Evolutionary conservation across 768 basidiomycete species (phyloP).

Genomic region (Russula emetica): DNA sequence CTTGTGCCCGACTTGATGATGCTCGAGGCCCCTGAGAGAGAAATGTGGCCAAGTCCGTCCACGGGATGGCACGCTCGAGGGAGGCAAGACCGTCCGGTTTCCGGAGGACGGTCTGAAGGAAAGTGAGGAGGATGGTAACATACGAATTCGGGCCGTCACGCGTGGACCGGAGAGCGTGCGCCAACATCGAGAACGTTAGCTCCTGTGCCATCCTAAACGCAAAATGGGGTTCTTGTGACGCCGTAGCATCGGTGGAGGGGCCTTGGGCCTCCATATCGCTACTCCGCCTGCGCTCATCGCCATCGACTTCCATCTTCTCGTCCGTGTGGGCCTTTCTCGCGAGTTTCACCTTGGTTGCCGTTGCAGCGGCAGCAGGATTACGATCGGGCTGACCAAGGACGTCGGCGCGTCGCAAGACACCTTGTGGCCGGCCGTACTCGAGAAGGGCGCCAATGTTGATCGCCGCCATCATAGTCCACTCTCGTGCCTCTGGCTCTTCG

Average conservation of each 20-base stretch:
- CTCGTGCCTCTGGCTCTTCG: conserved; percentile 73
- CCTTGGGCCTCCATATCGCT: conserved; percentile 30
- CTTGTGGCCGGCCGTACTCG: conserved; percentile 79
- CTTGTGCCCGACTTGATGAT: conserved; percentile 36
- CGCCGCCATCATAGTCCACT: conserved; percentile 97
- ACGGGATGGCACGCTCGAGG: conserved; percentile 78
- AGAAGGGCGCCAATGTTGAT: conserved; percentile 77
- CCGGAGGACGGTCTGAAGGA: conserved; percentile 73
- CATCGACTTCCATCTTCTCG: conserved; percentile 62
- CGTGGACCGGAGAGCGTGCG: conserved; percentile 61
- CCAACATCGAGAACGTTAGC: conserved; percentile 74
- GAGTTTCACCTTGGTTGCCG: conserved; percentile 39
- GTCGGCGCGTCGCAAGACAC: conserved; percentile 63
- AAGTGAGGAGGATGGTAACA: conserved; percentile 80
- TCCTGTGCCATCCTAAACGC: conserved; percentile 72
- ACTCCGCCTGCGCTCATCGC: conserved; percentile 37
- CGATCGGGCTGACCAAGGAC: conserved; percentile 38
- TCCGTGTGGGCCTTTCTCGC: conserved; percentile 35
- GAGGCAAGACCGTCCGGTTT: conserved; percentile 55
- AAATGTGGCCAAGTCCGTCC: conserved; percentile 67
- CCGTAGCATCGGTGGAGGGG: conserved; percentile 22
- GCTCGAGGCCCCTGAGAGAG: conserved; percentile 57
- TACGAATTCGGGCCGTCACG: conserved; percentile 80
- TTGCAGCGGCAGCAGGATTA: conserved; percentile 34
- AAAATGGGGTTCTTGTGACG: conserved; percentile 43